Percentiles rank a stretch among this genome's conserved stretches.
These are phyloP conservation scores for Ustilago xerochloae DNA, from an alignment of 1,284 basidiomycete species.

Conservation along the genomic window DNA sequence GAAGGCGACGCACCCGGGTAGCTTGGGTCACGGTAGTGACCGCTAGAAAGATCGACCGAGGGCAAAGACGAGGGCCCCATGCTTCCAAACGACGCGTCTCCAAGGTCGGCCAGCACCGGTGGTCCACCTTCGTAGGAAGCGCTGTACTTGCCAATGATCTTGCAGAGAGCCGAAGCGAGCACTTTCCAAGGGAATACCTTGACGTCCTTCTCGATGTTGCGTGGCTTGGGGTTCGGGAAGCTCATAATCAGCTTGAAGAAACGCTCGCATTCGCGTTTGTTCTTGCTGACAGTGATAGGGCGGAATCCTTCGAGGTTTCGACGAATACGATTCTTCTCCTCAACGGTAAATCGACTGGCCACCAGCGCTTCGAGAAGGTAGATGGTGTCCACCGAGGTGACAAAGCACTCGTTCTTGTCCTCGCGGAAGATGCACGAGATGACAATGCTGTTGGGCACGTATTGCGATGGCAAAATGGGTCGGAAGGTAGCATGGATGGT, in stretches of 20 bases:
- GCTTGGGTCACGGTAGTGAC: conserved; percentile 36
- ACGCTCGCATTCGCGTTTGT: conserved; percentile 78
- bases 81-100: conserved; percentile 23
- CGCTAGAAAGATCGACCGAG: conserved; percentile 39
- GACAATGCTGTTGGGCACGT: conserved; percentile 71
- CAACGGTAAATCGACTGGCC: conserved; percentile 84
- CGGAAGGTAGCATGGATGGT: conserved; percentile 71
- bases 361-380: conserved; percentile 89
- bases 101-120: conserved; percentile 35
- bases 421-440: conserved; percentile 89
- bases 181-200: conserved; percentile 95
- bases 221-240: conserved; percentile 89
- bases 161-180: conserved; percentile 83
- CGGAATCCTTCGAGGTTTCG: conserved; percentile 91
- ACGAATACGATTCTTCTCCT: conserved; percentile 95
- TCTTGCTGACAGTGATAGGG: conserved; percentile 90
- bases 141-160: conserved; percentile 90
- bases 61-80: conserved; percentile 17
- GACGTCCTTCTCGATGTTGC: conserved; percentile 97
- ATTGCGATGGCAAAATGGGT: conserved; percentile 69
- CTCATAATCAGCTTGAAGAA: conserved; percentile 97
- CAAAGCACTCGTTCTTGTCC: conserved; percentile 79
- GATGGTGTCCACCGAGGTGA: conserved; percentile 95
- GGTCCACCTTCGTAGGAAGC: conserved; percentile 44
- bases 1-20: conserved; percentile 31